A percentile compares a stretch with the other conserved stretches of the same genome.
Conservation (phyloP, 306 rosid species). For the Rubus parviflorus region DNA sequence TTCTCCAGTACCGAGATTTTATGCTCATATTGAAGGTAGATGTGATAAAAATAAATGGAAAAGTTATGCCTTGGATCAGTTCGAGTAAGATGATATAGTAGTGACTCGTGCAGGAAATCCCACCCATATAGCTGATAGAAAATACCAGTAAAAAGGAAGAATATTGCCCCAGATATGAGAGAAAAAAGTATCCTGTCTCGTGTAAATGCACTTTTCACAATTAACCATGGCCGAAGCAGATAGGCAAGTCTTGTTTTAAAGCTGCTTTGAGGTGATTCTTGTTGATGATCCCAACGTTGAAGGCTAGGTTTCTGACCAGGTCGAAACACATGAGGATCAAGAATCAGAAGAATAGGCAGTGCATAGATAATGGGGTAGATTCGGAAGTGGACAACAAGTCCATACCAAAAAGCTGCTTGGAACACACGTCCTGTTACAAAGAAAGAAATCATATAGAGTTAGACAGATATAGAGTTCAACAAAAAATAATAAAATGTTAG, state of each 20-base stretch:
- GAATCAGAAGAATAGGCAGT: constrained; percentile 74
- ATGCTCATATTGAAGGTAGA: constrained; percentile 73
- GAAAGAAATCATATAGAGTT: constrained; percentile 23
- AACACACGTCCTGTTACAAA: constrained; percentile 60
- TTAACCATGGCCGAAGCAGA: constrained; percentile 35
- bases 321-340: constrained; percentile 66
- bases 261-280: constrained; percentile 36
- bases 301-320: constrained; percentile 59
- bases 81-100: constrained; percentile 86
- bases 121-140: constrained; percentile 75
- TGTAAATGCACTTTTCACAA: constrained; percentile 51
- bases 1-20: constrained; percentile 63
- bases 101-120: constrained; percentile 80
- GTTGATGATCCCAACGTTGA: constrained; percentile 56
- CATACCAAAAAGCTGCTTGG: constrained; percentile 96
- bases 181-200: constrained; percentile 72
- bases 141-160: constrained; percentile 62
- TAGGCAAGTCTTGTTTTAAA: constrained; percentile 22
- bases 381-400: constrained; percentile 91
- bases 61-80: constrained; percentile 95
- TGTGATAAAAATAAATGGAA: constrained; percentile 82
- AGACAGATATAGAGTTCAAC: background rate
- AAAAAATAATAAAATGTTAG: constrained; percentile 4
- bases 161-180: constrained; percentile 61
- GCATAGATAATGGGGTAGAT: constrained; percentile 84